phyloP scores from a whole-genome alignment of 805 yeast species.

The Candida sithepensis region DNA sequence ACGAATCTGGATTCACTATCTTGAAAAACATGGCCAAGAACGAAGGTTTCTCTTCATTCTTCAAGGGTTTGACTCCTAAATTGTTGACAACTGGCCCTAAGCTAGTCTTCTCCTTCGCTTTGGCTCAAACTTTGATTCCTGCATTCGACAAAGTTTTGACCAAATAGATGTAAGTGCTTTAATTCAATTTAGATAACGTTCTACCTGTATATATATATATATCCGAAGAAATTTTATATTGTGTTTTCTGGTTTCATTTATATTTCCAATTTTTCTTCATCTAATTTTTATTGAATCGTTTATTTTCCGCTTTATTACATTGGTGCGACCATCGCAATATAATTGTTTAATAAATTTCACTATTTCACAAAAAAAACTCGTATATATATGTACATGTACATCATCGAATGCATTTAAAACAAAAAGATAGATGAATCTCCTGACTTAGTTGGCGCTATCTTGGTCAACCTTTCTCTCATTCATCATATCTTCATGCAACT shows the following conservation, averaged over 20 bases:
- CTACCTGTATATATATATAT: neutral
- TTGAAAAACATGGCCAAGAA: slow-evolving; percentile 88
- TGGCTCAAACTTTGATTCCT: slow-evolving; percentile 96
- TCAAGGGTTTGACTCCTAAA: slow-evolving; percentile 96
- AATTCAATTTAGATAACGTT: neutral
- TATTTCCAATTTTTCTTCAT: neutral
- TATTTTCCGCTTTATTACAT: neutral
- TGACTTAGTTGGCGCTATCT: neutral
- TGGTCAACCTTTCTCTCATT: slow-evolving; percentile 12
- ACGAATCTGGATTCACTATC: slow-evolving; percentile 89
- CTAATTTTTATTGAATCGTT: no score
- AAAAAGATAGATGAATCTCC: neutral
- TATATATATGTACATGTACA: neutral
- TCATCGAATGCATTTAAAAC: neutral
- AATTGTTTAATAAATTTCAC: neutral
- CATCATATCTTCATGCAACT: slow-evolving; percentile 20
- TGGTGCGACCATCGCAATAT: no score
- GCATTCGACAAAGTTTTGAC: slow-evolving; percentile 75
- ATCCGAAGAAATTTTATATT: neutral
- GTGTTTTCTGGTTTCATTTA: neutral
- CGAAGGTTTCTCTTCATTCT: slow-evolving; percentile 87
- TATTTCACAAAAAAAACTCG: neutral
- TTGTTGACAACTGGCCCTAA: slow-evolving; percentile 97
- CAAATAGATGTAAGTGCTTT: neutral
- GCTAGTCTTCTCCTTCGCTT: slow-evolving; percentile 94